These are phyloP conservation scores for Pseudogymnoascus sp. DNA, from an alignment of 2,329 filamentous ascomycete species.

Conservation along the genomic window DNA sequence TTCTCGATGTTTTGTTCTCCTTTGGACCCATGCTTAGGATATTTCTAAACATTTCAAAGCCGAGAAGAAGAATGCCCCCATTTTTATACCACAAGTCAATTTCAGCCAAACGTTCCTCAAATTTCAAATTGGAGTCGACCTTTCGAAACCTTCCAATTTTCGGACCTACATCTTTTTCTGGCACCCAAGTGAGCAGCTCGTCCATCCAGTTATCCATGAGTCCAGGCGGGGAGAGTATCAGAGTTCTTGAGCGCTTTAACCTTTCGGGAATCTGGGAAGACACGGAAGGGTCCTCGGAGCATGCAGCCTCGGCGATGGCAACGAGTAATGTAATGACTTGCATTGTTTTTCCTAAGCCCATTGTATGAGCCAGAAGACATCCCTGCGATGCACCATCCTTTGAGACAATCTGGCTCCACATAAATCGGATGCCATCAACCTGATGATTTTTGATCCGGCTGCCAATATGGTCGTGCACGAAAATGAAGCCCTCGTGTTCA, in stretches of 20 bases:
- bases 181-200: constrained; percentile 66
- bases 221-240: constrained; percentile 69
- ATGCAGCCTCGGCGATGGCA: constrained; percentile 59
- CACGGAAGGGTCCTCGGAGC: constrained; percentile 50
- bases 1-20: constrained; percentile 23
- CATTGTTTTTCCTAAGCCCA: constrained; percentile 91
- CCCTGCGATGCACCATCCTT: constrained; percentile 49
- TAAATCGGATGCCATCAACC: constrained; percentile 71
- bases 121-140: constrained; percentile 39
- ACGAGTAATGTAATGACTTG: constrained; percentile 80
- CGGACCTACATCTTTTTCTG: constrained; percentile 32
- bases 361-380: constrained; percentile 78
- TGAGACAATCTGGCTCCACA: constrained; percentile 77
- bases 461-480: constrained; percentile 58
- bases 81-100: constrained; percentile 53
- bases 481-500: constrained; percentile 53
- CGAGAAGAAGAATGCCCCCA: constrained; percentile 70
- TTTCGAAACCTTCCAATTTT: constrained; percentile 48
- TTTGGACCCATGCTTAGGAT: constrained; percentile 30
- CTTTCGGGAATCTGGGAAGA: constrained; percentile 59
- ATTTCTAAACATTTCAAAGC: constrained; percentile 61
- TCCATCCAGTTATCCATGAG: constrained; percentile 78
- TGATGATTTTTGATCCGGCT: constrained; percentile 70
- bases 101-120: constrained; percentile 34
- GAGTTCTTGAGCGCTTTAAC: constrained; percentile 53